Percentiles rank a stretch among this genome's conserved stretches.
Conservation (phyloP, 768 basidiomycete species). For the Imleria badia region DNA sequence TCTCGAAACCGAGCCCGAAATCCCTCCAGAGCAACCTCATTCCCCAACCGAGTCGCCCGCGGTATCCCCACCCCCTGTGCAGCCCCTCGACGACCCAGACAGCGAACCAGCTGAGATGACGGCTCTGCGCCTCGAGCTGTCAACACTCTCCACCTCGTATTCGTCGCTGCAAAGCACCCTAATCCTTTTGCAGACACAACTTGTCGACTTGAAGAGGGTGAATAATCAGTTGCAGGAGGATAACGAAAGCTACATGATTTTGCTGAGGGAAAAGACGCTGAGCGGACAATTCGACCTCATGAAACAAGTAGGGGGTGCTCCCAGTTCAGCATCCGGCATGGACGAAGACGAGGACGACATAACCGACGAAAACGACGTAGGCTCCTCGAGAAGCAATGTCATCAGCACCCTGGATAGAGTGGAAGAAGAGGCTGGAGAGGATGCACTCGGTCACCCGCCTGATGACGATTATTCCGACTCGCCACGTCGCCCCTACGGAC, state of each 20-base stretch:
- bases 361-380: conserved; percentile 45
- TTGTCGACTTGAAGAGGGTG: conserved; percentile 83
- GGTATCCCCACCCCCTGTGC: conserved; percentile 31
- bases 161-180: conserved; percentile 81
- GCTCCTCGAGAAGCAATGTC: conserved; percentile 55
- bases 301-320: conserved; percentile 58
- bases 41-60: conserved; percentile 24
- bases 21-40: conserved; percentile 38
- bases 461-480: conserved; percentile 39
- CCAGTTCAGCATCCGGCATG: conserved; percentile 40
- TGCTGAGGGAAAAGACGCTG: conserved; percentile 87
- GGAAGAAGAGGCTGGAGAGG: conserved; percentile 49
- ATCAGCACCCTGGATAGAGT: conserved; percentile 63
- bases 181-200: conserved; percentile 78
- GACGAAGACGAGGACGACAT: conserved; percentile 33
- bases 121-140: conserved; percentile 76
- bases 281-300: conserved; percentile 83
- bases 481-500: conserved; percentile 40
- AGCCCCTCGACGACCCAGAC: conserved; percentile 62
- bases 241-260: conserved; percentile 95
- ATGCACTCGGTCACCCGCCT: conserved; percentile 40
- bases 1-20: conserved; percentile 39
- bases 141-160: conserved; percentile 84
- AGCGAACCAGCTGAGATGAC: conserved; percentile 88
- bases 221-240: conserved; percentile 91